Evolutionary conservation across 2,329 filamentous ascomycete genomes (phyloP).

Genomic region (Elsinoe necatrix): DNA sequence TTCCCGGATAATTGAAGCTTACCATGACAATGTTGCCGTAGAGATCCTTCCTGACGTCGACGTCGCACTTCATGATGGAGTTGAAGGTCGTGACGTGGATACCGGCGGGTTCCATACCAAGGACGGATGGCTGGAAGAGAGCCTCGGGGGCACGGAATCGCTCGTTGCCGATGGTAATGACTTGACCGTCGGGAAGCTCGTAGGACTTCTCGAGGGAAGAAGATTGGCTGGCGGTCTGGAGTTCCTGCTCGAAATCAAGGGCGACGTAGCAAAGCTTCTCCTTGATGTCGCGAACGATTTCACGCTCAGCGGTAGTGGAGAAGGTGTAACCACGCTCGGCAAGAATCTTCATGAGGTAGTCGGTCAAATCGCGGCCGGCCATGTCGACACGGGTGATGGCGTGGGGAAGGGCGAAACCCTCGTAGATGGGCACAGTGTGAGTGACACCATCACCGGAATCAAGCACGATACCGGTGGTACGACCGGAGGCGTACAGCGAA

Average conservation of each 20-base stretch:
- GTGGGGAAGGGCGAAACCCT: constrained; percentile 99
- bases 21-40: constrained; percentile 99
- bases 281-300: constrained; percentile 99
- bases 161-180: constrained; percentile 99
- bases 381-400: constrained; percentile 99
- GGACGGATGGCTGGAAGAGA: constrained; percentile 96
- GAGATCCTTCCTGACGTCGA: constrained; percentile 99
- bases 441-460: constrained; percentile 99
- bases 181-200: constrained; percentile 98
- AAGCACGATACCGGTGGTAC: constrained; percentile 99
- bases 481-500: constrained; percentile 98
- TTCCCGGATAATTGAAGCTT: constrained; percentile 35
- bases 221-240: constrained; percentile 98
- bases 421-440: constrained; percentile 99
- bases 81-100: constrained; percentile 99
- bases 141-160: constrained; percentile 99
- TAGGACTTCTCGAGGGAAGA: constrained; percentile 99
- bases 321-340: constrained; percentile 99
- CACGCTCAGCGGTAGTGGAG: constrained; percentile 99
- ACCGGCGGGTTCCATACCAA: constrained; percentile 96
- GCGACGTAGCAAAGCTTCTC: constrained; percentile 99
- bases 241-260: constrained; percentile 99
- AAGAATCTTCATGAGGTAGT: constrained; percentile 99
- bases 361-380: constrained; percentile 99
- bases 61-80: constrained; percentile 99